Percentiles rank a stretch among this genome's conserved stretches.
phyloP scores from a whole-genome alignment of 495 filamentous ascomycete species.

The Hypoxylon fragiforme region DNA sequence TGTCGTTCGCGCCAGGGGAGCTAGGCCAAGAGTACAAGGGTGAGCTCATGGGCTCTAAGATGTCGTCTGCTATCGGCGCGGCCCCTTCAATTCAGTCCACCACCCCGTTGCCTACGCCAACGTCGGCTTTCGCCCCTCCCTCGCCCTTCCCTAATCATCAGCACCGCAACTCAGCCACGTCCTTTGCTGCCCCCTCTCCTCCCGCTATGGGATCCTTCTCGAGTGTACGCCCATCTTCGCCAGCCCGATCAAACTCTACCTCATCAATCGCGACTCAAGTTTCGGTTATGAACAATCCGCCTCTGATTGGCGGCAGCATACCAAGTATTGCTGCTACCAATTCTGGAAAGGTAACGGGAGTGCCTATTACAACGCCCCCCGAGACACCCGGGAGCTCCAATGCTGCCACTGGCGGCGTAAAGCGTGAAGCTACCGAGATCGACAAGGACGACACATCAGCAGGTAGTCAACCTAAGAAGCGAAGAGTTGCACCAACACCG shows the following conservation, averaged over 20 bases:
- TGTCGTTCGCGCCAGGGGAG: slow-evolving; percentile 83
- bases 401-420: slow-evolving; percentile 53
- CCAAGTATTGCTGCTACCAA: slow-evolving; percentile 73
- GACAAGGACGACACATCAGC: slow-evolving; percentile 47
- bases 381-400: slow-evolving; percentile 68
- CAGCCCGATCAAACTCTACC: slow-evolving; percentile 79
- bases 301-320: slow-evolving; percentile 71
- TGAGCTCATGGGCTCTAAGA: slow-evolving; percentile 57
- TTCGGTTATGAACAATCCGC: slow-evolving; percentile 71
- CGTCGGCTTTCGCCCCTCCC: slow-evolving; percentile 58
- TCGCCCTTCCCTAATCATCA: slow-evolving; percentile 59
- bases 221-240: slow-evolving; percentile 67
- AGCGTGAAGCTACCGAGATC: slow-evolving; percentile 61
- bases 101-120: slow-evolving; percentile 68
- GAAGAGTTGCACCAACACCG: slow-evolving; percentile 76
- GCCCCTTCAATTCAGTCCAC: slow-evolving; percentile 60
- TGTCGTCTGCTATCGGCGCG: slow-evolving; percentile 43
- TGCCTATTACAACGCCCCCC: slow-evolving; percentile 73
- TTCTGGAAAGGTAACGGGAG: slow-evolving; percentile 58
- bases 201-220: slow-evolving; percentile 53
- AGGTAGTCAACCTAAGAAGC: slow-evolving; percentile 62
- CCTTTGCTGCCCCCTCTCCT: slow-evolving; percentile 61
- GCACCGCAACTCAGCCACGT: slow-evolving; percentile 52
- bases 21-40: slow-evolving; percentile 84
- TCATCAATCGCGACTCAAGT: slow-evolving; percentile 75